These are phyloP conservation scores for Metschnikowia hibisci DNA, from an alignment of 805 yeast genomes.

Conservation along the genomic window DNA sequence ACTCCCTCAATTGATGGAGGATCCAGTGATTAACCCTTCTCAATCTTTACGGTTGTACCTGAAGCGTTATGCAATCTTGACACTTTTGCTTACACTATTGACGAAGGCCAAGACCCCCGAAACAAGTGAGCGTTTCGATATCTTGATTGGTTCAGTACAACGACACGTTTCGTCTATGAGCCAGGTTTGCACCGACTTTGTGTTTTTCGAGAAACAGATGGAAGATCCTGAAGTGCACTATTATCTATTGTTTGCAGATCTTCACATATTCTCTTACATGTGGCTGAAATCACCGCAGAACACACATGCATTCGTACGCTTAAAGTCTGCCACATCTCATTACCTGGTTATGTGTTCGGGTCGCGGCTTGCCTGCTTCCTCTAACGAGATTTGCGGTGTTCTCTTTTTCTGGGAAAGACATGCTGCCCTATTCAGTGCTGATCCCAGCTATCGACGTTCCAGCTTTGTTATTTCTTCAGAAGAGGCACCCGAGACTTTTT, in stretches of 20 bases:
- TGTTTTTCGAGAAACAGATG: background rate
- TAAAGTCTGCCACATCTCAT: conserved; percentile 11
- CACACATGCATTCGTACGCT: conserved; percentile 7
- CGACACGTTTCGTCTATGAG: conserved; percentile 6
- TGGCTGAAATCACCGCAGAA: conserved; percentile 1
- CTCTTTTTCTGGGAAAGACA: conserved; percentile 11
- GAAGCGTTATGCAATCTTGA: conserved; percentile 7
- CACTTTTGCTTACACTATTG: conserved; percentile 8
- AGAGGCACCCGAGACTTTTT: background rate
- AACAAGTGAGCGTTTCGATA: background rate
- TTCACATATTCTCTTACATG: conserved; percentile 13
- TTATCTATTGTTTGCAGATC: conserved; percentile 13
- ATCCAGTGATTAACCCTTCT: background rate
- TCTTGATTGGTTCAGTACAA: conserved; percentile 6
- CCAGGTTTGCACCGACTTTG: conserved; percentile 6
- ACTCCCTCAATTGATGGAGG: background rate
- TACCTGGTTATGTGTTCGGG: conserved; percentile 5
- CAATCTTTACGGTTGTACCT: conserved; percentile 1
- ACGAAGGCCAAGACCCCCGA: conserved; percentile 4
- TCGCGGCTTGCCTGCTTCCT: background rate
- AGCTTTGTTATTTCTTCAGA: background rate
- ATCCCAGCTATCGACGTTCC: background rate
- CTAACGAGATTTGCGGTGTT: conserved; percentile 7
- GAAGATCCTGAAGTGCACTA: conserved; percentile 7
- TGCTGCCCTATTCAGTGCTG: conserved; percentile 5